These are phyloP conservation scores for Penicillium sp. DNA, from an alignment of 2,329 filamentous ascomycete genomes.

Conservation along the genomic window DNA sequence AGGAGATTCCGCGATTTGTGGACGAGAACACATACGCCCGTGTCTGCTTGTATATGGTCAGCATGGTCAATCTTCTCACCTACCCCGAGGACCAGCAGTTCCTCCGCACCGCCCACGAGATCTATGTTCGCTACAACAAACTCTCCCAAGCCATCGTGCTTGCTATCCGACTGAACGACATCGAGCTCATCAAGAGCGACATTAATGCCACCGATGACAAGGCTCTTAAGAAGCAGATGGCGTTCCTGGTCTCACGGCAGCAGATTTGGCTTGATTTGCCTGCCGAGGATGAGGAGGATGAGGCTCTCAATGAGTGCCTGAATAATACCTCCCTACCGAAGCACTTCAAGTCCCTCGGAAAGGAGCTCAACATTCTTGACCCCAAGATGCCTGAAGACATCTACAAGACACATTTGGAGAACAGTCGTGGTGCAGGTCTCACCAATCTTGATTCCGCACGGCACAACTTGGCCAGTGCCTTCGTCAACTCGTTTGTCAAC, in stretches of 20 bases:
- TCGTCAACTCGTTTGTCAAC: slow-evolving; percentile 97
- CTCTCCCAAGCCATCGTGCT: slow-evolving; percentile 91
- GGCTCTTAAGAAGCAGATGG: slow-evolving; percentile 86
- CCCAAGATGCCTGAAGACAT: slow-evolving; percentile 98
- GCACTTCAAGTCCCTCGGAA: slow-evolving; percentile 89
- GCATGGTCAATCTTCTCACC: slow-evolving; percentile 96
- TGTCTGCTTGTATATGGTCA: slow-evolving; percentile 97
- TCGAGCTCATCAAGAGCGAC: slow-evolving; percentile 76
- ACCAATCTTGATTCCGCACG: slow-evolving; percentile 94
- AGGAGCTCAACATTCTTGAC: slow-evolving; percentile 94
- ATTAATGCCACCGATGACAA: slow-evolving; percentile 79
- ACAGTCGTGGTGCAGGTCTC: slow-evolving; percentile 84
- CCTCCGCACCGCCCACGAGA: slow-evolving; percentile 85
- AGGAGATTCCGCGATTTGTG: slow-evolving; percentile 82
- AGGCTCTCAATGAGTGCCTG: slow-evolving; percentile 77
- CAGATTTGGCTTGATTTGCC: slow-evolving; percentile 77
- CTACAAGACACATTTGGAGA: slow-evolving; percentile 98
- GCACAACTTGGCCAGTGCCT: slow-evolving; percentile 92
- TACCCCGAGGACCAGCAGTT: slow-evolving; percentile 97
- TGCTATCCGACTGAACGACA: slow-evolving; percentile 89
- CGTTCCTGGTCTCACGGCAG: slow-evolving; percentile 88
- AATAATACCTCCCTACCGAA: slow-evolving; percentile 86
- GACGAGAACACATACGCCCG: slow-evolving; percentile 92
- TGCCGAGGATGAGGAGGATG: slow-evolving; percentile 65
- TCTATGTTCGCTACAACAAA: slow-evolving; percentile 92